These are phyloP conservation scores for Hordeum pubiflorum DNA, from an alignment of 202 grass and related monocot genomes.

Conservation along the genomic window DNA sequence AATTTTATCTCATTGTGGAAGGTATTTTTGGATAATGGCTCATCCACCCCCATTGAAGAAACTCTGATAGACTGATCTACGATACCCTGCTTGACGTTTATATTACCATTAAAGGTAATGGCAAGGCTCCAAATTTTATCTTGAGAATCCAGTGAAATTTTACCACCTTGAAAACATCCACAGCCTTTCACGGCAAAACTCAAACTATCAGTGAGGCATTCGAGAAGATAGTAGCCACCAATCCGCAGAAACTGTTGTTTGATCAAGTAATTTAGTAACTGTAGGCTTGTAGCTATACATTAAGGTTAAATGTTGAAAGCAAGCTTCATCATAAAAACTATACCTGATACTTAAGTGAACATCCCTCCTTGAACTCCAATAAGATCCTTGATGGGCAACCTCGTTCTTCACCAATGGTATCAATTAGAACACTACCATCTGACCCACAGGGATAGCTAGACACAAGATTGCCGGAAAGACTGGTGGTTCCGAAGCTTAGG, in stretches of 20 bases:
- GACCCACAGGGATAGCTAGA: constrained; percentile 30
- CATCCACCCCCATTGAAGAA: constrained; percentile 17
- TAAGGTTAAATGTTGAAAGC: constrained; percentile 15
- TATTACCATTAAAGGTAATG: constrained; percentile 39
- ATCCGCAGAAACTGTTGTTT: constrained; percentile 51
- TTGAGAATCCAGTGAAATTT: constrained; percentile 43
- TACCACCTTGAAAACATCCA: constrained; percentile 38
- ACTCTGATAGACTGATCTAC: constrained; percentile 27
- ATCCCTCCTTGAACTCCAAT: constrained; percentile 61
- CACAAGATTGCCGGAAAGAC: constrained; percentile 33
- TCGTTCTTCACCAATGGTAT: constrained; percentile 12
- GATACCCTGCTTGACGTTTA: constrained; percentile 20
- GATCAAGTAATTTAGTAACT: constrained; percentile 13
- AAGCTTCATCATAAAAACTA: constrained; percentile 8
- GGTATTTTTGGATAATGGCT: constrained; percentile 22
- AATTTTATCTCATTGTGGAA: constrained; percentile 36
- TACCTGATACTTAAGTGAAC: constrained; percentile 55
- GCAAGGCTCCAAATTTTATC: constrained; percentile 50
- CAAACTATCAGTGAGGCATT: constrained; percentile 41
- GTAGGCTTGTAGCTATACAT: not conserved
- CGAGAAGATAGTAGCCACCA: constrained; percentile 68
- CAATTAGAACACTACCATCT: constrained; percentile 22
- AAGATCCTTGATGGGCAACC: constrained; percentile 37
- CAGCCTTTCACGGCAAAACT: constrained; percentile 25
- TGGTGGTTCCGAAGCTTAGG: constrained; percentile 32